Evolutionary conservation across 2,329 filamentous ascomycete genomes (phyloP).

Genomic region (Phaeosphaeriaceae sp.): DNA sequence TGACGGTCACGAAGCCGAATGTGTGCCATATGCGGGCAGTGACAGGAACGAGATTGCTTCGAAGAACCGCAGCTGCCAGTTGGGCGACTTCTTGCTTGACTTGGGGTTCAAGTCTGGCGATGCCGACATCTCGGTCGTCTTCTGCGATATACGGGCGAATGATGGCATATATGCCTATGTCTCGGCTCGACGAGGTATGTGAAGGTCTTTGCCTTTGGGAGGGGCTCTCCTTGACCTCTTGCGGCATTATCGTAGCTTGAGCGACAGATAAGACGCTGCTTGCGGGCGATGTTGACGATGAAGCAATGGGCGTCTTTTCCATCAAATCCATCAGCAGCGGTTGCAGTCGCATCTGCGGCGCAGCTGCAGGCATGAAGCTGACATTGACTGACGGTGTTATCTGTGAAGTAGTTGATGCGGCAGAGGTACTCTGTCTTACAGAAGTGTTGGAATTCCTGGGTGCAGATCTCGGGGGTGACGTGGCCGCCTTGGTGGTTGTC

Average conservation of each 20-base stretch:
- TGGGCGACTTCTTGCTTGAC: slow-evolving; percentile 8
- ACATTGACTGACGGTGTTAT: background rate
- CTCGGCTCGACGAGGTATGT: background rate
- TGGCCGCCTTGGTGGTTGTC: background rate
- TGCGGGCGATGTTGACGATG: background rate
- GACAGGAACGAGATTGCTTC: background rate
- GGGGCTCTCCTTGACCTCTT: background rate
- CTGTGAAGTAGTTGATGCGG: background rate
- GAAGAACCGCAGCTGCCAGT: slow-evolving; percentile 2
- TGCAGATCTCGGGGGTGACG: background rate
- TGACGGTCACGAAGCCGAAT: slow-evolving; percentile 24
- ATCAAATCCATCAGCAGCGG: background rate
- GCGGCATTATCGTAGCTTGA: background rate
- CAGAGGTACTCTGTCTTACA: background rate
- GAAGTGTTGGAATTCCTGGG: background rate
- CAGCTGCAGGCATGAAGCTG: background rate
- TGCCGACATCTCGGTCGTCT: background rate
- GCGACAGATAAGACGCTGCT: background rate
- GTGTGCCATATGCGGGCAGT: slow-evolving; percentile 10
- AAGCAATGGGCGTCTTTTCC: background rate
- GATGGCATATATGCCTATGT: background rate
- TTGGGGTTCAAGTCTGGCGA: background rate
- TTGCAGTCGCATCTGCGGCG: background rate
- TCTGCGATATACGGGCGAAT: slow-evolving; percentile 1
- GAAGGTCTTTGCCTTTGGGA: background rate